These are phyloP conservation scores for Ceratocystis lukuohia DNA, from an alignment of 2,329 filamentous ascomycete species.

Conservation along the genomic window DNA sequence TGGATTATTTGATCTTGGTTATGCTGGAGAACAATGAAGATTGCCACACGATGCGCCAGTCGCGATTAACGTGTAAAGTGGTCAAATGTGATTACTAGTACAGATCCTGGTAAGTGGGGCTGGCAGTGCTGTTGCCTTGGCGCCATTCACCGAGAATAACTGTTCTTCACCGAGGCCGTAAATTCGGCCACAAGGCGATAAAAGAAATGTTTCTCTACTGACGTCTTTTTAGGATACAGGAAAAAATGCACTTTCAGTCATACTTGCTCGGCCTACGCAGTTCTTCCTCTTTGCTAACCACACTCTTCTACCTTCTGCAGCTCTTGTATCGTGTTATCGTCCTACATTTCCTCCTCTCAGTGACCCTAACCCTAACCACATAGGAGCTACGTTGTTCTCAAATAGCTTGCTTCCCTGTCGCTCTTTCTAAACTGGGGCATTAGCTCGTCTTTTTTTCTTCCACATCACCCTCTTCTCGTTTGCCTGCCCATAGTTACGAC, in stretches of 20 bases:
- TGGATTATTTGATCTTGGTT: background rate
- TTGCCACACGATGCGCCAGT: background rate
- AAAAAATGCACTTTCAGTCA: too few relatives aligned
- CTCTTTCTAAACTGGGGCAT: background rate
- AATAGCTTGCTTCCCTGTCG: background rate
- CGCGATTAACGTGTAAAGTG: background rate
- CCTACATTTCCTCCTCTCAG: background rate
- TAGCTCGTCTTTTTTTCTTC: slow-evolving; percentile 9
- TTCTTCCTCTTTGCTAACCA: background rate
- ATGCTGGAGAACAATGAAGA: background rate
- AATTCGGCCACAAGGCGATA: background rate
- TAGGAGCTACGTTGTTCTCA: background rate
- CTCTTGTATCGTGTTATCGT: background rate
- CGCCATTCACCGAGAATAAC: background rate
- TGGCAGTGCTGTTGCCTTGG: background rate
- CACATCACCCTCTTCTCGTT: slow-evolving; percentile 21
- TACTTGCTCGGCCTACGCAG: too few relatives aligned
- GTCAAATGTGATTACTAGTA: background rate
- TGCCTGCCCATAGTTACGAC: too few relatives aligned
- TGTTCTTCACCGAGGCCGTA: background rate
- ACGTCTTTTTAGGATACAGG: background rate
- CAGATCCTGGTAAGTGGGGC: background rate
- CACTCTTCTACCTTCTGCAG: background rate
- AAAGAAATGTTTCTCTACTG: background rate
- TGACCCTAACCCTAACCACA: background rate